Conservation (phyloP, 805 yeast genomes). For the Grigorovia humatica region DNA sequence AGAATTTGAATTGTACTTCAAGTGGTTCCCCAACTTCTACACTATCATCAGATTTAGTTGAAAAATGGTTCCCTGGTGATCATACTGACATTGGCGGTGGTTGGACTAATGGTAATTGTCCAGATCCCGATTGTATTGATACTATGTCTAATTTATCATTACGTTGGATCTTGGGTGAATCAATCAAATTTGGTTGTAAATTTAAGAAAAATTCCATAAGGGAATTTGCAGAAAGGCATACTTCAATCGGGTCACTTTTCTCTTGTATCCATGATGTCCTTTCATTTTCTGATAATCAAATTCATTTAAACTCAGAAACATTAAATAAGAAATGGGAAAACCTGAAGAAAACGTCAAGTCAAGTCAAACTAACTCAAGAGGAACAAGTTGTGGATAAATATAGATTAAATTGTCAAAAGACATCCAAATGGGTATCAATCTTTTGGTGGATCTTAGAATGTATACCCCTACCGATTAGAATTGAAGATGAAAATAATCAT, state of each 20-base stretch:
- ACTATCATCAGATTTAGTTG: slow-evolving; percentile 27
- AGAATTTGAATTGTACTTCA: background rate
- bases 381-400: background rate
- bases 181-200: slow-evolving; percentile 39
- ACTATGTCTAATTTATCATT: slow-evolving; percentile 41
- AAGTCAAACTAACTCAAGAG: background rate
- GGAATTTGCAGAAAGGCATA: slow-evolving; percentile 32
- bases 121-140: slow-evolving; percentile 31
- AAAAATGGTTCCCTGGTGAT: slow-evolving; percentile 60
- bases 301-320: background rate
- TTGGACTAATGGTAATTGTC: slow-evolving; percentile 32
- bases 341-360: background rate
- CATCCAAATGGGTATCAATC: slow-evolving; percentile 11
- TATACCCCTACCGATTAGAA: slow-evolving; percentile 46
- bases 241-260: slow-evolving; percentile 34
- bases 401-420: slow-evolving; percentile 4
- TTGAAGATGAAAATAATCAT: slow-evolving; percentile 37
- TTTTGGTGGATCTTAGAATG: slow-evolving; percentile 57
- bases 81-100: slow-evolving; percentile 67
- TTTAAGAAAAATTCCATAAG: slow-evolving; percentile 35
- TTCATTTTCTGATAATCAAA: slow-evolving; percentile 11
- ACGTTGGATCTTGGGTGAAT: slow-evolving; percentile 52
- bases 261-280: slow-evolving; percentile 45
- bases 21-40: background rate
- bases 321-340: background rate